Conservation (phyloP, 345 rosid species). For the Rhizophora mangle region DNA sequence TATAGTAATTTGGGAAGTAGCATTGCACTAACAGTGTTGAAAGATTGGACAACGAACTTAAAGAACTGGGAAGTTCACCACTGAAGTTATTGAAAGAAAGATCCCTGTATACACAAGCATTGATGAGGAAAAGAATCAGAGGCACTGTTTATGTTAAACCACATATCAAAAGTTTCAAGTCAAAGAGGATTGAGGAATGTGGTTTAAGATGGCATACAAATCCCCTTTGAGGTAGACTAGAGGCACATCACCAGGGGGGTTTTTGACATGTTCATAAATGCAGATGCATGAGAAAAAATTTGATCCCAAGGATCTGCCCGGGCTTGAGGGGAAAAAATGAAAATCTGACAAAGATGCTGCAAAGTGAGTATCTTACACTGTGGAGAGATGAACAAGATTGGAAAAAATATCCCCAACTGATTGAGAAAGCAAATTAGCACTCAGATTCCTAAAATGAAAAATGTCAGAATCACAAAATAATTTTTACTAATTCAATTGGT, state of each 20-base stretch:
- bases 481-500: not conserved
- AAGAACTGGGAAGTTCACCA: constrained; percentile 86
- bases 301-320: not conserved
- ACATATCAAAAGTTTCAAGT: not conserved
- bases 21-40: constrained; percentile 66
- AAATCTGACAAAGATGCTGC: not conserved
- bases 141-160: not conserved
- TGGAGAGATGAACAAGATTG: constrained; percentile 47
- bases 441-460: constrained; percentile 53
- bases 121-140: not conserved
- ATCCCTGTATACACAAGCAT: constrained; percentile 54
- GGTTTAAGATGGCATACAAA: not conserved
- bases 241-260: no score
- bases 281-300: no score
- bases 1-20: constrained; percentile 12
- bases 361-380: constrained; percentile 57
- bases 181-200: not conserved
- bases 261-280: no score
- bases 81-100: constrained; percentile 86
- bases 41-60: constrained; percentile 61
- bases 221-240: not conserved
- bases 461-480: constrained; percentile 13
- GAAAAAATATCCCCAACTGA: constrained; percentile 69
- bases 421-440: constrained; percentile 70
- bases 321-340: not conserved